Percentiles rank a stretch among this genome's conserved stretches.
These are phyloP conservation scores for Pulveroboletus sp. DNA, from an alignment of 768 basidiomycete genomes.

Conservation along the genomic window DNA sequence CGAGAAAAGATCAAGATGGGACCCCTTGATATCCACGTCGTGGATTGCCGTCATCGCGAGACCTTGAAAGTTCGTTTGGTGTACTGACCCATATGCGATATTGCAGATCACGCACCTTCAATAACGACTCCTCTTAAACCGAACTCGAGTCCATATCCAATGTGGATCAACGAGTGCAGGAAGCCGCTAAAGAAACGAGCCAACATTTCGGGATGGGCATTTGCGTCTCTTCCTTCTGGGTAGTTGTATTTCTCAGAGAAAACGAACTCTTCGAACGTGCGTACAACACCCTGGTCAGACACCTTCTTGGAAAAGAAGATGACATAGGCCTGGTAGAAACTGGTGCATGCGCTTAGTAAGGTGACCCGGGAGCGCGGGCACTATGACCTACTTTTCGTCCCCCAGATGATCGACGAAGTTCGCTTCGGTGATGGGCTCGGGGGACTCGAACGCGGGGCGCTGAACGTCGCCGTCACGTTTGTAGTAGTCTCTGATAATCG, in stretches of 20 bases:
- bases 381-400: slow-evolving; percentile 21
- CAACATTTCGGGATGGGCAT: slow-evolving; percentile 47
- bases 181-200: slow-evolving; percentile 46
- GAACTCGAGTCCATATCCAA: slow-evolving; percentile 61
- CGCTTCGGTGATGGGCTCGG: slow-evolving; percentile 19
- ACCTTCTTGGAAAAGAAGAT: slow-evolving; percentile 22
- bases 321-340: slow-evolving; percentile 26
- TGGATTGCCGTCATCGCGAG: slow-evolving; percentile 24
- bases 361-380: too few species aligned
- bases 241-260: slow-evolving; percentile 30
- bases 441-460: slow-evolving; percentile 22
- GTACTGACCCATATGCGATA: neutral
- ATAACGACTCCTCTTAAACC: slow-evolving; percentile 54
- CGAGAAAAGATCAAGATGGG: neutral
- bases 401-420: slow-evolving; percentile 24
- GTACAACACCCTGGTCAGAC: slow-evolving; percentile 10
- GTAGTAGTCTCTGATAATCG: slow-evolving; percentile 25
- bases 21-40: slow-evolving; percentile 37
- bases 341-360: neutral
- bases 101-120: slow-evolving; percentile 43
- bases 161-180: slow-evolving; percentile 60
- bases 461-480: slow-evolving; percentile 17
- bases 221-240: slow-evolving; percentile 8
- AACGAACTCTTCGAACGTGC: slow-evolving; percentile 25
- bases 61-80: slow-evolving; percentile 8